These are phyloP conservation scores for Hawksworthiomyces lignivorus DNA, from an alignment of 2,329 filamentous ascomycete species.

Conservation along the genomic window DNA sequence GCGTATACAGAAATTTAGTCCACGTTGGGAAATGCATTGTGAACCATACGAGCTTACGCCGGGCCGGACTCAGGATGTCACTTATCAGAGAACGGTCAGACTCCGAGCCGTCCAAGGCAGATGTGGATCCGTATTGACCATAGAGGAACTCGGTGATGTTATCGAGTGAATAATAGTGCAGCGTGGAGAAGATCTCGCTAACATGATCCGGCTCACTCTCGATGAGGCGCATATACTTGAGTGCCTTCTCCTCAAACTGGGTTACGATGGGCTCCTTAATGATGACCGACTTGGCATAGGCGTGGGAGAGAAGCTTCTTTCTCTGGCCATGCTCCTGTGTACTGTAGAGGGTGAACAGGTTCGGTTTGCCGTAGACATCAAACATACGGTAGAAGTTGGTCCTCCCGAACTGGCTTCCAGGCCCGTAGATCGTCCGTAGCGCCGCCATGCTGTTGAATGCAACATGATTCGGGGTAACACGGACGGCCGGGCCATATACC, in stretches of 20 bases:
- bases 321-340: conserved; percentile 36
- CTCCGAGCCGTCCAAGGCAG: conserved; percentile 30
- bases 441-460: conserved; percentile 34
- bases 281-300: conserved; percentile 43
- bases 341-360: conserved; percentile 43
- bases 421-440: conserved; percentile 45
- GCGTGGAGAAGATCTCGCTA: conserved; percentile 39
- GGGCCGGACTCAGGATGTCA: conserved; percentile 40
- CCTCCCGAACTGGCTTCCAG: conserved; percentile 41
- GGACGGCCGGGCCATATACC: conserved; percentile 38
- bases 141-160: conserved; percentile 45
- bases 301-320: conserved; percentile 44
- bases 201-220: conserved; percentile 18
- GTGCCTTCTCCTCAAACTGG: conserved; percentile 22
- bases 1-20: conserved; percentile 41
- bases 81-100: conserved; percentile 32
- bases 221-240: conserved; percentile 7
- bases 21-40: conserved; percentile 35
- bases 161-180: conserved; percentile 48
- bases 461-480: conserved; percentile 39
- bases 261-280: conserved; percentile 29
- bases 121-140: conserved; percentile 34
- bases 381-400: conserved; percentile 49
- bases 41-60: conserved; percentile 41
- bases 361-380: conserved; percentile 42